A percentile compares a stretch with the other conserved stretches of the same genome.
Evolutionary conservation across 768 basidiomycete genomes (phyloP).

Genomic region (Nevesoporus exiguus): DNA sequence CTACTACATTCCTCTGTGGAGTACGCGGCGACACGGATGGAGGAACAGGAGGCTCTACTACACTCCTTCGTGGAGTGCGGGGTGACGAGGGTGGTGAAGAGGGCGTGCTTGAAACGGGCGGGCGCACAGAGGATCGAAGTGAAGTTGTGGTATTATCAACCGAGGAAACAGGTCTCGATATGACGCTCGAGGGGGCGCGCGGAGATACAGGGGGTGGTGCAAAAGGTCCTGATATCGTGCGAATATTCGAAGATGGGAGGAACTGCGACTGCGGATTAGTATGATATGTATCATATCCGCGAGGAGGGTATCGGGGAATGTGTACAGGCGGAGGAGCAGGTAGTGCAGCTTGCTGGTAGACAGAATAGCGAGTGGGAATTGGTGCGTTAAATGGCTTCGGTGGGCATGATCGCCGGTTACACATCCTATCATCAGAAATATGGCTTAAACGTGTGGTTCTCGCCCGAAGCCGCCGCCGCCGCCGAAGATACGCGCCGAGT

Average conservation of each 20-base stretch:
- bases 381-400: conserved; percentile 4
- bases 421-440: not conserved
- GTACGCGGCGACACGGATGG: not conserved
- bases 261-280: not conserved
- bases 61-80: not conserved
- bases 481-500: not conserved
- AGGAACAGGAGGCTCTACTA: not conserved
- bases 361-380: not conserved
- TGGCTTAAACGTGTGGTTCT: not conserved
- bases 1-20: not conserved
- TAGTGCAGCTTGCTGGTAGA: not conserved
- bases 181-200: not conserved
- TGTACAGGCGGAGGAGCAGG: not conserved
- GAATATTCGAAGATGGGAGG: not conserved
- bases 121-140: conserved; percentile 1
- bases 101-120: not conserved
- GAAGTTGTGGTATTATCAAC: not conserved
- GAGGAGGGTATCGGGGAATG: conserved; percentile 10
- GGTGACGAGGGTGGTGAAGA: not conserved
- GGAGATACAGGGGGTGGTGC: not conserved
- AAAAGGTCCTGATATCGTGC: not conserved
- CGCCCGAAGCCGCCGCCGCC: conserved; percentile 5
- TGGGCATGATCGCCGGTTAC: not conserved
- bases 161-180: conserved; percentile 2
- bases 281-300: not conserved